phyloP scores from a whole-genome alignment of 2,329 filamentous ascomycete genomes.

The Botrytis hyacinthi region DNA sequence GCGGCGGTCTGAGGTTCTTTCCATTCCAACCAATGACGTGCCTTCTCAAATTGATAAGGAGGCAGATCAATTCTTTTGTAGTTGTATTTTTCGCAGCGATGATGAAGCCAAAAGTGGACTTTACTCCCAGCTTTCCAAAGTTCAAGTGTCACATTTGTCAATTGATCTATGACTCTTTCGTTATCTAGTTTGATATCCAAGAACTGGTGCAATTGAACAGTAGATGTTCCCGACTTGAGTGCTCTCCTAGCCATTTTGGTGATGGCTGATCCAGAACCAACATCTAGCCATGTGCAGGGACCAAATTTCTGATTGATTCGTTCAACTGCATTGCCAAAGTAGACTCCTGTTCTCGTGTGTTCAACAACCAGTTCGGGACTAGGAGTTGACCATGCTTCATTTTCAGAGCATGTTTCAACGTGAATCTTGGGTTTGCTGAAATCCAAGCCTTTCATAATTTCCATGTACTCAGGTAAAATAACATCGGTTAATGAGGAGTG shows the following conservation, averaged over 20 bases:
- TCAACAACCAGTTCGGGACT: background rate
- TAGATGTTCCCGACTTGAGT: background rate
- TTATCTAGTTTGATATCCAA: background rate
- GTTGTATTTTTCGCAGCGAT: constrained; percentile 10
- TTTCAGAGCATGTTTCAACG: background rate
- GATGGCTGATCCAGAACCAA: background rate
- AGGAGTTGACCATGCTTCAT: background rate
- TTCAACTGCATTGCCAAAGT: background rate
- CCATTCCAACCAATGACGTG: constrained; percentile 3
- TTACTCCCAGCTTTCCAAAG: background rate
- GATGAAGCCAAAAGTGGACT: background rate
- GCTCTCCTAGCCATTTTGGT: background rate
- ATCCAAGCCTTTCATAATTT: background rate
- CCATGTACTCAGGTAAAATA: background rate
- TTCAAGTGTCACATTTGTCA: background rate
- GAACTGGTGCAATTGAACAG: background rate
- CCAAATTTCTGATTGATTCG: background rate
- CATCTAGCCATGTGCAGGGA: background rate
- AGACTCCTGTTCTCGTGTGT: background rate
- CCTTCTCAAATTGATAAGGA: constrained; percentile 5
- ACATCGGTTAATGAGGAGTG: background rate
- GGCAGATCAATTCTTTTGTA: constrained; percentile 25
- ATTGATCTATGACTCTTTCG: background rate
- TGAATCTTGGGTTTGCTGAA: background rate
- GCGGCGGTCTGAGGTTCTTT: background rate